phyloP scores from a whole-genome alignment of 2,329 filamentous ascomycete genomes.

The Davidsoniella eucalypti region DNA sequence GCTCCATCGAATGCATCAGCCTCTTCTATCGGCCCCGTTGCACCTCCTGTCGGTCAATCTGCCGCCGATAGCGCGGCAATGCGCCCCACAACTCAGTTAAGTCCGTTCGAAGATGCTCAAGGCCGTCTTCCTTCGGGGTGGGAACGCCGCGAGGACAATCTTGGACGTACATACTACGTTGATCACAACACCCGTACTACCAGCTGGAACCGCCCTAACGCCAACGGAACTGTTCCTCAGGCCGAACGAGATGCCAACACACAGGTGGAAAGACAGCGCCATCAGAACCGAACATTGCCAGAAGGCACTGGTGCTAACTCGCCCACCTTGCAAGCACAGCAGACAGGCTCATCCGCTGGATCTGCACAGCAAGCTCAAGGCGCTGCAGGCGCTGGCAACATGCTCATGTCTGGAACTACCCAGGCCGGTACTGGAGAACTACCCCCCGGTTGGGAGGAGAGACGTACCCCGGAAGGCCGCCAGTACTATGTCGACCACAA shows the following conservation, averaged over 20 bases:
- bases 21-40: constrained; percentile 9
- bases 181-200: constrained; percentile 95
- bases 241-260: constrained; percentile 72
- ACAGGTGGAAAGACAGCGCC: constrained; percentile 78
- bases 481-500: constrained; percentile 98
- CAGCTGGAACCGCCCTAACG: constrained; percentile 83
- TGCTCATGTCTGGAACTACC: constrained; percentile 88
- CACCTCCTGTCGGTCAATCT: constrained; percentile 11
- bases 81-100: constrained; percentile 35
- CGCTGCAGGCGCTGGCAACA: constrained; percentile 45
- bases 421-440: constrained; percentile 90
- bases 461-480: constrained; percentile 85
- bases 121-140: constrained; percentile 83
- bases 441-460: constrained; percentile 89
- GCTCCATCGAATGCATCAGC: constrained; percentile 29
- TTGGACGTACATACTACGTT: constrained; percentile 93
- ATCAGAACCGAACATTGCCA: constrained; percentile 88
- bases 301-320: constrained; percentile 94
- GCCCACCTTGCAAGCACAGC: constrained; percentile 51
- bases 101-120: constrained; percentile 92
- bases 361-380: constrained; percentile 21
- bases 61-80: constrained; percentile 16
- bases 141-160: constrained; percentile 89
- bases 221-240: constrained; percentile 59
- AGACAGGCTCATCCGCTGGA: constrained; percentile 22